phyloP scores from a whole-genome alignment of 345 rosid genomes.

The Mallotus nudiflorus region DNA sequence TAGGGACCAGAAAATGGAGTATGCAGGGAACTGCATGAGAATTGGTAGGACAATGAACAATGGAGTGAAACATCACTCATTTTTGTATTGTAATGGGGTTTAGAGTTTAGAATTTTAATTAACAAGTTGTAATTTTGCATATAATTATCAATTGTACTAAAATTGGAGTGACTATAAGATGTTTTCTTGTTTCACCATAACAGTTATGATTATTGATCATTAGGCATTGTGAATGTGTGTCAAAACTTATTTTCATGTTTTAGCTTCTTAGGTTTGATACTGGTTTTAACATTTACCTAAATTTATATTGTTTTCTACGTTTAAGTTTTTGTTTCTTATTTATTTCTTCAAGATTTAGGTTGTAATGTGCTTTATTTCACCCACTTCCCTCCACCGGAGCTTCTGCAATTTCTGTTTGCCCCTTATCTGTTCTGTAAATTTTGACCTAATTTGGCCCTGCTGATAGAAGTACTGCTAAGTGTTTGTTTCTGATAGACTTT shows the following conservation, averaged over 20 bases:
- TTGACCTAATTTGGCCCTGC: slow-evolving; percentile 64
- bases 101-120: neutral
- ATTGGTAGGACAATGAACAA: neutral
- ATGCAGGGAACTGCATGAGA: too few relatives aligned
- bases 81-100: neutral
- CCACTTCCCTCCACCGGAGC: slow-evolving; percentile 46
- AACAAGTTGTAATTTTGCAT: neutral
- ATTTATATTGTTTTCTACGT: too few relatives aligned
- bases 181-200: neutral
- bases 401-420: slow-evolving; percentile 70
- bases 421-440: too few relatives aligned
- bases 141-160: too few relatives aligned
- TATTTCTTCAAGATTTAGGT: too few relatives aligned
- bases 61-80: too few relatives aligned
- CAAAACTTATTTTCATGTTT: neutral
- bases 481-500: slow-evolving; percentile 58
- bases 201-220: neutral
- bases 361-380: too few relatives aligned
- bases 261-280: neutral
- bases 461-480: slow-evolving; percentile 57
- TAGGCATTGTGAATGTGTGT: too few relatives aligned
- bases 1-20: too few relatives aligned
- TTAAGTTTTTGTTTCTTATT: neutral
- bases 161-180: too few relatives aligned
- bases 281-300: neutral